Base-by-base conservation (phyloP, 805 yeast species). In the Barnettozyma sucrosica region DNA sequence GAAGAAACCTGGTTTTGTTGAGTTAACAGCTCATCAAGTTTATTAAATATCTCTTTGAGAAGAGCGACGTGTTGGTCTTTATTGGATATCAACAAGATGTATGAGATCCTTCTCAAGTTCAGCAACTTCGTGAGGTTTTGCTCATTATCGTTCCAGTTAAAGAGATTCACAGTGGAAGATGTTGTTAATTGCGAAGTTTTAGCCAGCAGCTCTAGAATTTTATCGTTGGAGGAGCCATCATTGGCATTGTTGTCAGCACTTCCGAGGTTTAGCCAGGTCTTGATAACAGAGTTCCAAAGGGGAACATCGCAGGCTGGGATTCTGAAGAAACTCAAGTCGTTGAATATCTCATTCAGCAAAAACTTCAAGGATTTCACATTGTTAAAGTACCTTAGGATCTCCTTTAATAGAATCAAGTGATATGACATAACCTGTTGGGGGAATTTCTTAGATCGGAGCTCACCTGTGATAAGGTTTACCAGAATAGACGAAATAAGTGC, bases 71-170 rank as follows among this genome's bases (percentile, higher is more conserved):
- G 78, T 33, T 68, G 70, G 57, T 88, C 89, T 14, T 68, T 68
- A 0, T 85, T 83, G 42, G 81, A 77, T 9, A 85, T 71, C 55
- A 85, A 56, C 5, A 86, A 52, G 43, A 93, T 57, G 53, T 81
- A 87, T 0, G 85, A 68, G 1, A 88, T 71, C 45, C 95, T 74
- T 47, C 77, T 76, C 41, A 90, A 59, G 40, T 80, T 77, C 51
- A 69, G 66, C 2, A 73, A 66, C 52, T 80, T 79, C 23, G 68
- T 66, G 33, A 75, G 75, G 21, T 45, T 45, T 13, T 77, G 71
- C 55, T 85, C 93, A 14, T 82, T 77, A 48, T 85, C 89, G 51
- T 80, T 83, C 81, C 90, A 83, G 33, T 77, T 81, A 65, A 87
- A 88, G 5, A 85, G 68, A 19, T 82, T 80, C 3, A 85, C 75